phyloP scores from a whole-genome alignment of 495 filamentous ascomycete species.

The Tuber calosporum region DNA sequence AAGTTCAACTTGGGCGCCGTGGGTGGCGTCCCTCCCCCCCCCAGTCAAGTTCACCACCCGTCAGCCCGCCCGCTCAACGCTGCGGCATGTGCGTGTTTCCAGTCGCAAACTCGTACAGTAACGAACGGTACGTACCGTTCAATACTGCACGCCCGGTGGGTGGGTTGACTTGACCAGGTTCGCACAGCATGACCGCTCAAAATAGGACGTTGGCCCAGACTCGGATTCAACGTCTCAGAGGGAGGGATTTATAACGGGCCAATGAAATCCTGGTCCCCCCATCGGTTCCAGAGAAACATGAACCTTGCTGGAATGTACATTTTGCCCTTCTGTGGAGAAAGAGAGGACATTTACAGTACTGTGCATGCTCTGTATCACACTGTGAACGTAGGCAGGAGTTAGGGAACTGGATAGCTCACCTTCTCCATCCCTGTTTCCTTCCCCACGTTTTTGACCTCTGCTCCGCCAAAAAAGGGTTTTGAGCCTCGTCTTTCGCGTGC shows the following conservation, averaged over 20 bases:
- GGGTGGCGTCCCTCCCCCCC: too few species aligned
- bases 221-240: neutral
- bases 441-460: neutral
- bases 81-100: neutral
- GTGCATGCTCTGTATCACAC: neutral
- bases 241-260: neutral
- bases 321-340: neutral
- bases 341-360: neutral
- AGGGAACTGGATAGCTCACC: neutral
- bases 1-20: neutral
- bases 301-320: neutral
- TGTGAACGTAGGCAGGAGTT: neutral
- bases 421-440: constrained; percentile 1
- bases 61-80: too few species aligned
- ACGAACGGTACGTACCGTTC: neutral
- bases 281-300: neutral
- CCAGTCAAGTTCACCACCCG: too few species aligned
- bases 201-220: neutral
- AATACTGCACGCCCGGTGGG: neutral
- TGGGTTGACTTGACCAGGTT: neutral
- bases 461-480: neutral
- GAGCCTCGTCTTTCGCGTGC: neutral
- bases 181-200: neutral
- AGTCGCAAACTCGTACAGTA: too few species aligned
- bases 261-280: neutral